phyloP scores from a whole-genome alignment of 2,329 filamentous ascomycete genomes.

The Colletotrichum spaethianum region DNA sequence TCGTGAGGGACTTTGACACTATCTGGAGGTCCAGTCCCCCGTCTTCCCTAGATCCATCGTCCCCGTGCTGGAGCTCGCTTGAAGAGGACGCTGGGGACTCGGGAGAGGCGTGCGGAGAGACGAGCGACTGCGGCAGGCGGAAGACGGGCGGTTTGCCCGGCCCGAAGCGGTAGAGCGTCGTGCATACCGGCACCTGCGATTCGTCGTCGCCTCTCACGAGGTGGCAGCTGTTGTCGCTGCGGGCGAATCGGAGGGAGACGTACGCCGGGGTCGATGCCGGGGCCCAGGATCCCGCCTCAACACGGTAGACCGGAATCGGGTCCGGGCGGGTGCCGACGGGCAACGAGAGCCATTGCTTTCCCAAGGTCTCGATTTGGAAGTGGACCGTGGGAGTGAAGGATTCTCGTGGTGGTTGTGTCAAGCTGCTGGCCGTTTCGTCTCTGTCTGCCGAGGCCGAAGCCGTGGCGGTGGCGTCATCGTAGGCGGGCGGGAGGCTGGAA shows the following conservation, averaged over 20 bases:
- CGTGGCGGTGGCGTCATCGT: slow-evolving; percentile 45
- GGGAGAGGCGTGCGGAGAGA: slow-evolving; percentile 38
- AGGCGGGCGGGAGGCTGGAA: slow-evolving; percentile 46
- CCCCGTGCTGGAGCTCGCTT: slow-evolving; percentile 46
- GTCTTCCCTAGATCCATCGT: slow-evolving; percentile 43
- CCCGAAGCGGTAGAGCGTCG: slow-evolving; percentile 71
- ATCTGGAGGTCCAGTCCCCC: slow-evolving; percentile 44
- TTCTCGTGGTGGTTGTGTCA: slow-evolving; percentile 24
- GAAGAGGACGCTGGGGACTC: slow-evolving; percentile 25
- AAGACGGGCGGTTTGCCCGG: slow-evolving; percentile 67
- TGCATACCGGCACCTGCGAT: slow-evolving; percentile 53
- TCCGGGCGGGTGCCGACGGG: slow-evolving; percentile 54
- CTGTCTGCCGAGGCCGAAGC: slow-evolving; percentile 6
- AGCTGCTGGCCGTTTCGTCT: background rate
- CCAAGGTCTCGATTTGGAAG: slow-evolving; percentile 64
- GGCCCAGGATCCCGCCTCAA: slow-evolving; percentile 50
- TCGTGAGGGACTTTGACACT: slow-evolving; percentile 56
- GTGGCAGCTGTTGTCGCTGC: slow-evolving; percentile 63
- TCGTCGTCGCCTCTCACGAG: slow-evolving; percentile 60
- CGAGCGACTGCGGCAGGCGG: slow-evolving; percentile 42
- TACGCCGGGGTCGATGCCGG: slow-evolving; percentile 52
- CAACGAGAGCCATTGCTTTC: slow-evolving; percentile 59
- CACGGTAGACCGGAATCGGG: slow-evolving; percentile 59
- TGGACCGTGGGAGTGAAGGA: slow-evolving; percentile 59
- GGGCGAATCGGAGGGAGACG: slow-evolving; percentile 63